A percentile compares a stretch with the other conserved stretches of the same genome.
Evolutionary conservation across 139 green algal species (phyloP).

Genomic region (Chlamydomonas asymmetrica): DNA sequence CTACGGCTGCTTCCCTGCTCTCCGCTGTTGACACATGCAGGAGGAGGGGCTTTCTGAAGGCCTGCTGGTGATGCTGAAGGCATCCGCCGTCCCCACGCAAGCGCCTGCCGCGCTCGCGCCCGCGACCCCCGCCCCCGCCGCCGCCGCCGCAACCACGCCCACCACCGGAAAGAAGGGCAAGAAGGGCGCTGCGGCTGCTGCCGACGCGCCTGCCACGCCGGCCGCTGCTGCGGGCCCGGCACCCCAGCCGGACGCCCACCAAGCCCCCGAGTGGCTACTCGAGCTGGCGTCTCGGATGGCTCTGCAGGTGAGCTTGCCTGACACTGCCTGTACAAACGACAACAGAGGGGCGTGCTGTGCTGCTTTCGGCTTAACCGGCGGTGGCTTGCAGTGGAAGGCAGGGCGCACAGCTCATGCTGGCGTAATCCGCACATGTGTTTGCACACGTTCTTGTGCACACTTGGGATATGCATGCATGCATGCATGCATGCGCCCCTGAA

Average conservation of each 20-base stretch:
- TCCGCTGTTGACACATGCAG: too few relatives aligned
- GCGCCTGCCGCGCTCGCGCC: background rate
- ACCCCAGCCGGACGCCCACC: background rate
- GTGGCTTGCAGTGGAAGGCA: too few relatives aligned
- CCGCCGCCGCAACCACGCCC: background rate
- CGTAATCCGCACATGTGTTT: too few relatives aligned
- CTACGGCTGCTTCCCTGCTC: too few relatives aligned
- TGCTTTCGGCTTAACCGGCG: background rate
- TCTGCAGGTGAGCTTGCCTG: slow-evolving; percentile 33
- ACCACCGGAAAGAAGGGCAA: background rate
- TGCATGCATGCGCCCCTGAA: too few relatives aligned
- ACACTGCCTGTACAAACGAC: background rate
- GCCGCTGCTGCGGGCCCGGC: background rate
- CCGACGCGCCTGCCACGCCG: background rate
- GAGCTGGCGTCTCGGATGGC: slow-evolving; percentile 45
- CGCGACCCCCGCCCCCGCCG: background rate
- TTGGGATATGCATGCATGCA: background rate
- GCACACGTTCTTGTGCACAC: too few relatives aligned
- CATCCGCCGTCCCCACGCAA: background rate
- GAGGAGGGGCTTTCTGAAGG: slow-evolving; percentile 24
- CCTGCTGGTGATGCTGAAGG: slow-evolving; percentile 9
- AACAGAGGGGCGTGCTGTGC: background rate
- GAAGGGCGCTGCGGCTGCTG: background rate
- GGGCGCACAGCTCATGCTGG: too few relatives aligned
- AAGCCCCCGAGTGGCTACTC: slow-evolving; percentile 35